Conservation (phyloP, 768 basidiomycete genomes). For the Amylocystis lapponica region DNA sequence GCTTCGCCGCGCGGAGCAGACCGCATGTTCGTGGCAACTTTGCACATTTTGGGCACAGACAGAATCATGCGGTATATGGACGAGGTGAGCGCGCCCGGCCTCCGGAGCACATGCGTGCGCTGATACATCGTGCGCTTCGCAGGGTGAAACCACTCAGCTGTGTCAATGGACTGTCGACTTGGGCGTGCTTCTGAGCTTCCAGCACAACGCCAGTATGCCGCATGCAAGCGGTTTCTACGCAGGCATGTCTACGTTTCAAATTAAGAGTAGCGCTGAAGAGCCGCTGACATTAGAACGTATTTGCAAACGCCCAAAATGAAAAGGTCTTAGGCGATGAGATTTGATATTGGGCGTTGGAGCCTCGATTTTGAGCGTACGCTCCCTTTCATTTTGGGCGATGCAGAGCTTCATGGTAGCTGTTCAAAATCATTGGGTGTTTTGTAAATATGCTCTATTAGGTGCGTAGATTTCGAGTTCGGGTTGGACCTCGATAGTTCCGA, state of each 20-base stretch:
- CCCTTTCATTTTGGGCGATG: too few species aligned
- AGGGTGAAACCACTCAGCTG: constrained; percentile 66
- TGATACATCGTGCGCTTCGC: constrained; percentile 3
- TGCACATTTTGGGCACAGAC: constrained; percentile 75
- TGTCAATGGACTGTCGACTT: constrained; percentile 90
- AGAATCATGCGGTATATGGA: constrained; percentile 79
- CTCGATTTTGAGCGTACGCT: too few species aligned
- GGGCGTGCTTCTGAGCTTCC: constrained; percentile 71
- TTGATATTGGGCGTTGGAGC: too few species aligned
- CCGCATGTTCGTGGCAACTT: constrained; percentile 72
- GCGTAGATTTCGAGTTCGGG: constrained; percentile 80
- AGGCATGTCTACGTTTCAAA: constrained; percentile 40
- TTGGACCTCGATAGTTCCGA: constrained; percentile 83
- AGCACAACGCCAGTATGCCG: constrained; percentile 56
- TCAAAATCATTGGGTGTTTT: too few species aligned
- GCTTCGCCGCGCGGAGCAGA: constrained; percentile 36
- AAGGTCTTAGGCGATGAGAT: too few species aligned
- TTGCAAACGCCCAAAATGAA: too few species aligned
- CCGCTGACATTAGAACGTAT: too few species aligned
- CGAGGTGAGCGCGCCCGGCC: constrained; percentile 39
- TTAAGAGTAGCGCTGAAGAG: too few species aligned
- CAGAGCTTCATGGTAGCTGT: too few species aligned
- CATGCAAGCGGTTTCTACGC: constrained; percentile 70
- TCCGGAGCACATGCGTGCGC: constrained; percentile 4
- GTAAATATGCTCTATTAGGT: neutral